Percentiles rank a stretch among this genome's conserved stretches.
Evolutionary conservation across 1,284 basidiomycete genomes (phyloP).

Genomic region (Inonotus obliquus): DNA sequence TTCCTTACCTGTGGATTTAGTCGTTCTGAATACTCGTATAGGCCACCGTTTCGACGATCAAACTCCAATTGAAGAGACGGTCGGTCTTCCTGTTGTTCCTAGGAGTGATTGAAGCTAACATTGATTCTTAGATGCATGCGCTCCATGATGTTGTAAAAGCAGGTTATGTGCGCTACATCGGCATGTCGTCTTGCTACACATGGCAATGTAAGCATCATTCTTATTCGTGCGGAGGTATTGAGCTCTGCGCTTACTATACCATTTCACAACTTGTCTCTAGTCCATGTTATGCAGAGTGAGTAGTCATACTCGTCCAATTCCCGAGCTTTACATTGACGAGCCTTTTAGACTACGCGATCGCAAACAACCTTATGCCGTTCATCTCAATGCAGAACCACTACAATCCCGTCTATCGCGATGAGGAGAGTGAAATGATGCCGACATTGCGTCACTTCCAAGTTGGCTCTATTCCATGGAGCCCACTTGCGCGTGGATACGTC

Average conservation of each 20-base stretch:
- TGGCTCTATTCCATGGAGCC: conserved; percentile 46
- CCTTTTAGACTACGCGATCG: conserved; percentile 38
- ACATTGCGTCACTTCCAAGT: conserved; percentile 35
- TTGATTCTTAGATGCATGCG: conserved; percentile 52
- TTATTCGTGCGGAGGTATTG: neutral
- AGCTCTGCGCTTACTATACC: neutral
- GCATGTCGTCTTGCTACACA: conserved; percentile 39
- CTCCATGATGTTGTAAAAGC: conserved; percentile 43
- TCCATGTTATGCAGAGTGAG: conserved; percentile 35
- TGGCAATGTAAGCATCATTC: conserved; percentile 31
- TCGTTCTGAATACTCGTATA: no score
- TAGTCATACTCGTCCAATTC: conserved; percentile 9
- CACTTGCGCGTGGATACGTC: conserved; percentile 44
- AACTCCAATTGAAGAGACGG: conserved; percentile 41
- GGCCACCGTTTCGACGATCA: conserved; percentile 40
- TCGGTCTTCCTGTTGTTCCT: neutral
- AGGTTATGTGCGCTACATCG: conserved; percentile 44
- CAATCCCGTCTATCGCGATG: conserved; percentile 55
- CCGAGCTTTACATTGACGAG: neutral
- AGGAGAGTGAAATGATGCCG: conserved; percentile 67
- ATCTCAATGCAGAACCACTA: conserved; percentile 71
- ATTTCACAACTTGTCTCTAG: conserved; percentile 18
- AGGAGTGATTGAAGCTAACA: conserved; percentile 30
- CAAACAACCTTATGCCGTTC: conserved; percentile 57
- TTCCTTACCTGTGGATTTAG: no score